Percentiles rank a stretch among this genome's conserved stretches.
Conservation (phyloP, 352 stramenopile genomes). For the Paralagenidium karlingii region DNA sequence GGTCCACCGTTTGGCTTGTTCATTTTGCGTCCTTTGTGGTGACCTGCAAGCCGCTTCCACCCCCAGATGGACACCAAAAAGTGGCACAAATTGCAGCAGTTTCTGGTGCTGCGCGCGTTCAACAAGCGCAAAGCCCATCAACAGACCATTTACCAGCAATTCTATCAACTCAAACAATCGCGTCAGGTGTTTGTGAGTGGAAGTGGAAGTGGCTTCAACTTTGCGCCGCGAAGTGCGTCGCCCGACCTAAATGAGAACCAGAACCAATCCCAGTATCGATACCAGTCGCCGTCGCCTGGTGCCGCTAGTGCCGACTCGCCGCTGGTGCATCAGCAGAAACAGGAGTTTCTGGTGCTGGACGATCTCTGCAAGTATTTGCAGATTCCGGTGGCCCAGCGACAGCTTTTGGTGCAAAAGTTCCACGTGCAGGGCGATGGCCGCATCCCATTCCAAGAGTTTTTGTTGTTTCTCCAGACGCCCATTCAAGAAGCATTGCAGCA, state of each 20-base stretch:
- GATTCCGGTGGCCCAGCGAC: constrained; percentile 47
- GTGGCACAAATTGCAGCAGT: constrained; percentile 57
- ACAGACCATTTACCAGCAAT: constrained; percentile 48
- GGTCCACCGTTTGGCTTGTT: too few species aligned
- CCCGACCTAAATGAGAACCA: too few species aligned
- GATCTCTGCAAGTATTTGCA: constrained; percentile 54
- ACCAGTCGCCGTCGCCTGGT: too few species aligned
- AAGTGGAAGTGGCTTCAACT: too few species aligned
- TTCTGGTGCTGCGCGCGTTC: constrained; percentile 70
- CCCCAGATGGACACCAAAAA: too few species aligned
- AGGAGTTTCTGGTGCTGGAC: constrained; percentile 34
- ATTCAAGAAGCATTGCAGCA: constrained; percentile 35
- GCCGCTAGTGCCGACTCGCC: background rate
- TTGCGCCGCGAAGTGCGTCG: too few species aligned
- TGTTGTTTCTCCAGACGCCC: constrained; percentile 53
- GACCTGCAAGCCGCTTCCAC: too few species aligned
- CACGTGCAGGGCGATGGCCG: constrained; percentile 7
- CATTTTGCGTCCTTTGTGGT: too few species aligned
- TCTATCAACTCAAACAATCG: constrained; percentile 20
- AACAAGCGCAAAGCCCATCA: constrained; percentile 50
- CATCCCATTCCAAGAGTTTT: constrained; percentile 11
- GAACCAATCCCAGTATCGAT: too few species aligned
- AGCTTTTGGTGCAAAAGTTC: constrained; percentile 47
- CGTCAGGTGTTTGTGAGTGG: too few species aligned
- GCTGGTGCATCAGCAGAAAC: too few species aligned